Evolutionary conservation across 2,329 filamentous ascomycete genomes (phyloP), one percentile per base, ranked within the genome.

Genomic region (Lasiodiplodia citricola): DNA sequence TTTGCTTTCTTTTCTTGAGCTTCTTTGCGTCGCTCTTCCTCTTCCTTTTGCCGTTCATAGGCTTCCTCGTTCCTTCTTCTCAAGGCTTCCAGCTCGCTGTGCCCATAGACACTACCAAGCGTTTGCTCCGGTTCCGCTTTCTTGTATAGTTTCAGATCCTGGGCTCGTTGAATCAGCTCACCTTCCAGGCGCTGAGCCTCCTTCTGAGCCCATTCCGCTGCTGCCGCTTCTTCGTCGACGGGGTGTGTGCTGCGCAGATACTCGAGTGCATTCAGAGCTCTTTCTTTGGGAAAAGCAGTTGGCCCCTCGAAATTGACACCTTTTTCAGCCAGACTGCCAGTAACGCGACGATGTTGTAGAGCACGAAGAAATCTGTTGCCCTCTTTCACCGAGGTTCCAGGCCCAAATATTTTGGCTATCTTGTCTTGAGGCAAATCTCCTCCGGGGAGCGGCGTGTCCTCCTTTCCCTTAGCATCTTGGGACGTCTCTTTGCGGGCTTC

Each of bases 151-250:
- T 71, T 65, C 50, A 73, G 51, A 70, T 78, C 70, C 68, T 79
- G 72, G 35, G 78, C 77, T 35, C 74, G 52, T 54, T 68, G 58
- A 35, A 67, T 77, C 4, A 80, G 70, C 70, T 80, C 77, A 52
- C 77, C 77, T 28, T 79, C 72, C n/a, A 81, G 77, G 55, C 77
- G 74, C 68, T 79, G 78, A 2, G 78, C 78, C 68, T 81, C 79
- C 52, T 72, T 75, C 71, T 79, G 77, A 7, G 78, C 78, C 78
- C 79, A 81, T 66, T 77, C 76, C 62, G 79, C 75, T 11, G 80
- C 80, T 16, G 79, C 79, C 1, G 75, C 74, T 58, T 79, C 79
- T 65, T 81, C 80, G 70, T 81, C 80, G 37, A 81, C 73, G n/a
- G 80, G 80, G 63, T 75, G 78, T 14, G 69, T 68, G 6, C 77